Base-by-base conservation (phyloP, 2,329 filamentous ascomycete species). In the Exophiala sideris region DNA sequence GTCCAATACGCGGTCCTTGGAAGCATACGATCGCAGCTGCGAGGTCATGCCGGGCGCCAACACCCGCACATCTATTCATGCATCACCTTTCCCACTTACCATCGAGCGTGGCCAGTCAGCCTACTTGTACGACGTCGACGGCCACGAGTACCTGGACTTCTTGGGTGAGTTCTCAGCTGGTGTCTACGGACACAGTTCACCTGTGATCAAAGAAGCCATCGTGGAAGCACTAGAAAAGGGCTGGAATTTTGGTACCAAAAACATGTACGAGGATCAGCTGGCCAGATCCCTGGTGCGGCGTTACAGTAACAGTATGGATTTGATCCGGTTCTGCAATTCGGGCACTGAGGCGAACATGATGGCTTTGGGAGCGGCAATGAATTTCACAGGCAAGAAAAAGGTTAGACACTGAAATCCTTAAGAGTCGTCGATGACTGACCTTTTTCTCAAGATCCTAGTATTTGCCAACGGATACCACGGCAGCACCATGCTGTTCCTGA, bases 241-340 rank as follows among this genome's bases (percentile, higher is more conserved):
- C 14, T 48, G 16, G 8, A 34, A n/a, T 12, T 20, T 48, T 9
- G 45, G 45, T n/a, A 34, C 32, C 18, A 16, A 36, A 6, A 48
- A 48, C 34, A n/a, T 21, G 14, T 48, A 48, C 33, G 45, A 48
- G 21, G 45, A 34, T 7, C n/a, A 32, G 16, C 12, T 48, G 8
- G 45, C 45, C 32, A 36, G 20, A 20, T 20, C 38, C 3, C 38
- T 48, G 9, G 36, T 32, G 16, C n/a, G 16, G 5, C 45, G 45
- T 12, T 48, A 86, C 60, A 18, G 16, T 18, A 61, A 54, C 3
- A 61, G 66, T 0, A 57, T 59, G 10, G 80, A 82, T 5, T 72
- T 74, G 10, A 68, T 85, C n/a, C 45, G 45, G 10, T 48, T 48
- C 16, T 48, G 32, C 6, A 48, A 48, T 34, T 48, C 45, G 12